These are phyloP conservation scores for Fomitopsis palustris DNA, from an alignment of 1,284 basidiomycete genomes.

Conservation along the genomic window DNA sequence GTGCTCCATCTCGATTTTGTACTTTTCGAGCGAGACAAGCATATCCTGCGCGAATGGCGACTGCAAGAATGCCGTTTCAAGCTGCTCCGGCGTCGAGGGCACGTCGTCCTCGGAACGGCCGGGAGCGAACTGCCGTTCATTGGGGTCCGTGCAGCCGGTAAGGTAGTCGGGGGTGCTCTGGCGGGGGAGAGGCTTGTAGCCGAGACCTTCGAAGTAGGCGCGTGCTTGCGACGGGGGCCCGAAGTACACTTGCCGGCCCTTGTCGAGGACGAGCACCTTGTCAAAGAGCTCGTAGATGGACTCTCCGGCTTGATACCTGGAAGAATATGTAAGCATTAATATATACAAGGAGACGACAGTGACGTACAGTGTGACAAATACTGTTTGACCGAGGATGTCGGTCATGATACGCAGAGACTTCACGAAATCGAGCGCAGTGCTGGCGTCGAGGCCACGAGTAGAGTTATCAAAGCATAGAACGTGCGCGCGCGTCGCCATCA, in stretches of 20 bases:
- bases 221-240: conserved; percentile 73
- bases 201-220: conserved; percentile 74
- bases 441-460: conserved; percentile 83
- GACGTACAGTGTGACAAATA: conserved; percentile 71
- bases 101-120: conserved; percentile 63
- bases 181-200: conserved; percentile 70
- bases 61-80: conserved; percentile 67
- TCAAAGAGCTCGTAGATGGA: conserved; percentile 67
- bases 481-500: conserved; percentile 75
- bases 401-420: conserved; percentile 75
- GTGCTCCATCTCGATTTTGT: conserved; percentile 60
- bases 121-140: conserved; percentile 81
- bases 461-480: conserved; percentile 86
- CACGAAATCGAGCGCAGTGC: conserved; percentile 79
- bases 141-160: conserved; percentile 78
- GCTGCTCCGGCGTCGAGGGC: conserved; percentile 68
- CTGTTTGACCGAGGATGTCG: conserved; percentile 73
- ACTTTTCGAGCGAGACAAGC: conserved; percentile 52
- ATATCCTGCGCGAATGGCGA: conserved; percentile 52
- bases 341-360: conserved; percentile 28
- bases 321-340: background rate
- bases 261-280: conserved; percentile 68
- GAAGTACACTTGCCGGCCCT: conserved; percentile 83
- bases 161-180: conserved; percentile 80
- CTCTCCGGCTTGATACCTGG: conserved; percentile 81